phyloP scores from a whole-genome alignment of 2,329 filamentous ascomycete genomes.

The Ophiocordyceps camponoti-saundersi region DNA sequence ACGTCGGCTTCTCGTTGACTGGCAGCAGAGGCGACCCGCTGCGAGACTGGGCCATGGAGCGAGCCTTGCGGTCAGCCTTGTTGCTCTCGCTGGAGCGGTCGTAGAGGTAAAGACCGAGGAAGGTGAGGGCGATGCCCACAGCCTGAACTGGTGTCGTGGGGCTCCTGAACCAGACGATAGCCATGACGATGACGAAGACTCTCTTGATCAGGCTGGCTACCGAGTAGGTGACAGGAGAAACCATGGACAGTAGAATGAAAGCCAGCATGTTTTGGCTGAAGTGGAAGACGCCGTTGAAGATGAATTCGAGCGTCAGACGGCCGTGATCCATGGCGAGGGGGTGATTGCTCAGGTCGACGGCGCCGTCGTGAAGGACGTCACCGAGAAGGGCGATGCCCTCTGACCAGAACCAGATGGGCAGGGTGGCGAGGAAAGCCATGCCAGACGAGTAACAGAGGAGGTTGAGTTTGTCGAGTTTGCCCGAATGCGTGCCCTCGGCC shows the following conservation, averaged over 20 bases:
- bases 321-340: constrained; percentile 62
- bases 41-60: constrained; percentile 33
- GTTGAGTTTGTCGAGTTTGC: constrained; percentile 92
- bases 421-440: constrained; percentile 72
- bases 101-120: constrained; percentile 85
- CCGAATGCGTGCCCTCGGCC: constrained; percentile 52
- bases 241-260: constrained; percentile 79
- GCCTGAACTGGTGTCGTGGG: constrained; percentile 71
- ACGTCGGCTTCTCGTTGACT: constrained; percentile 27
- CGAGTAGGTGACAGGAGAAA: constrained; percentile 92
- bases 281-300: constrained; percentile 95
- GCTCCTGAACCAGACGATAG: constrained; percentile 91
- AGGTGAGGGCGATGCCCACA: constrained; percentile 74
- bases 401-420: constrained; percentile 84
- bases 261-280: constrained; percentile 94
- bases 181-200: constrained; percentile 89
- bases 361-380: constrained; percentile 70
- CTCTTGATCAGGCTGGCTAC: constrained; percentile 93
- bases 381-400: constrained; percentile 65
- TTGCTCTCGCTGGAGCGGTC: constrained; percentile 81
- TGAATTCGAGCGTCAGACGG: constrained; percentile 61
- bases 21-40: constrained; percentile 44
- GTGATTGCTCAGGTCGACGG: constrained; percentile 40
- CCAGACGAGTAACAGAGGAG: constrained; percentile 93
- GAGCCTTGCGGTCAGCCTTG: constrained; percentile 70